A percentile compares a stretch with the other conserved stretches of the same genome.
phyloP scores from a whole-genome alignment of 192 early-diverging fungal genomes.

The Coemansia sp. region DNA sequence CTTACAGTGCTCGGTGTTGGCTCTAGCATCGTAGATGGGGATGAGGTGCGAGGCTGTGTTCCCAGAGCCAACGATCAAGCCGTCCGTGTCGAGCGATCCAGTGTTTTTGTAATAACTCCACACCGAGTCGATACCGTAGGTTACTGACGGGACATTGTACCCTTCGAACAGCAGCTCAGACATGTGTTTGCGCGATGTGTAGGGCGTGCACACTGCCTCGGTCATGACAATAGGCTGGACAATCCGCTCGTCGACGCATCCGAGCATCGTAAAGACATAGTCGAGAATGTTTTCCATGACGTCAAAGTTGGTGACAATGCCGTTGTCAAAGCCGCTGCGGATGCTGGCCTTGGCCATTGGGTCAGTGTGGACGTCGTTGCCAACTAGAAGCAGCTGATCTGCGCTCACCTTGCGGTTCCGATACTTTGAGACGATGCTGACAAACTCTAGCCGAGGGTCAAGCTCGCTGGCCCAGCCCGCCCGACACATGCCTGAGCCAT shows the following conservation, averaged over 20 bases:
- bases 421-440: conserved; percentile 79
- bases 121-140: conserved; percentile 85
- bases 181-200: conserved; percentile 74
- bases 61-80: conserved; percentile 74
- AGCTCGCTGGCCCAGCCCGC: conserved; percentile 81
- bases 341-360: conserved; percentile 53
- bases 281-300: conserved; percentile 80
- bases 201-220: conserved; percentile 79
- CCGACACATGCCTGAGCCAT: conserved; percentile 76
- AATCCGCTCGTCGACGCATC: conserved; percentile 70
- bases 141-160: conserved; percentile 74
- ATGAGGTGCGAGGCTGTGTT: conserved; percentile 76
- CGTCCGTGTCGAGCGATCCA: conserved; percentile 61
- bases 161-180: conserved; percentile 90
- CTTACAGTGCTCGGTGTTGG: conserved; percentile 67
- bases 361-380: conserved; percentile 38
- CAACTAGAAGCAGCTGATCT: conserved; percentile 39
- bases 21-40: conserved; percentile 68
- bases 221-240: conserved; percentile 88
- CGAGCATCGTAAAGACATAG: conserved; percentile 82
- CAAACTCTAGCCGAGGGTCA: conserved; percentile 62
- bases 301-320: conserved; percentile 51
- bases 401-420: conserved; percentile 42
- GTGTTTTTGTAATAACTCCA: conserved; percentile 84
- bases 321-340: conserved; percentile 41